Conservation (phyloP, 176 grass and related monocot species). For the Thinopyrum elongatum region DNA sequence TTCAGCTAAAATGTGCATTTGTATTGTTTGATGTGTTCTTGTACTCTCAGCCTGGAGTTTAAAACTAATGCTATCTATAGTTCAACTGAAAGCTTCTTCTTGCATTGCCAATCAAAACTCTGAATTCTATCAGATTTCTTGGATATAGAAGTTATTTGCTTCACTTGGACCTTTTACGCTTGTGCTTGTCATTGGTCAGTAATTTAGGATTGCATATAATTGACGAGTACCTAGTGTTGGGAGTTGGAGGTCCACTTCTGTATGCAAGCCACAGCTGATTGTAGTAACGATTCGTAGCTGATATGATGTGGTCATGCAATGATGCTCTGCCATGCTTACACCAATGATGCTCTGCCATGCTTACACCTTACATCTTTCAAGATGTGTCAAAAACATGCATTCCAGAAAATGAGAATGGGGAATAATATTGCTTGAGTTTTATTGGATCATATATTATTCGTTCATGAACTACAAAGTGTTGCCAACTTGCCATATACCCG, state of each 20-base stretch:
- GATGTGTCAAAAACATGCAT: background rate
- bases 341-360: background rate
- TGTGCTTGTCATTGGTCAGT: background rate
- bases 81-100: conserved; percentile 15
- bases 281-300: background rate
- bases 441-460: background rate
- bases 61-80: background rate
- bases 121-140: background rate
- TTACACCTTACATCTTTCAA: background rate
- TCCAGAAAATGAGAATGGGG: background rate
- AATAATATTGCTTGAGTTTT: conserved; percentile 2
- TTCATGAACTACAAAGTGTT: background rate
- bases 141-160: background rate
- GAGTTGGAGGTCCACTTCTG: conserved; percentile 2
- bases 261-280: background rate
- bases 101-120: background rate
- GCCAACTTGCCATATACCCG: background rate
- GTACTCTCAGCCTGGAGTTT: background rate
- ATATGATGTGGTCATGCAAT: background rate
- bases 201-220: conserved; percentile 2
- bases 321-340: background rate
- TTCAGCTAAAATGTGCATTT: conserved; percentile 19
- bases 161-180: background rate
- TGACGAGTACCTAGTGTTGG: background rate
- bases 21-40: background rate